These are phyloP conservation scores for Eucalyptus paniculata DNA, from an alignment of 345 rosid species.

Conservation along the genomic window DNA sequence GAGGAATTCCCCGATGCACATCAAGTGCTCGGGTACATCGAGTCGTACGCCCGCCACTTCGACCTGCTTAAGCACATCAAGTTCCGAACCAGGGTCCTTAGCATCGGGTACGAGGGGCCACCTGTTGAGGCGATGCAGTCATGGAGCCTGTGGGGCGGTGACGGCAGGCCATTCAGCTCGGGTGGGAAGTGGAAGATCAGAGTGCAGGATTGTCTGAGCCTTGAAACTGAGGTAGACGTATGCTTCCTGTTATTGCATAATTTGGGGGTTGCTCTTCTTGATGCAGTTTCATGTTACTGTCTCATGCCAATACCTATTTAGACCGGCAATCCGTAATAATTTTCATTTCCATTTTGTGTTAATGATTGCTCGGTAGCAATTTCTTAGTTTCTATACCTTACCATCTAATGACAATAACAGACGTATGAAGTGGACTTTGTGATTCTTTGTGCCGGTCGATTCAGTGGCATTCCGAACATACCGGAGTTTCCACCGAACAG, in stretches of 20 bases:
- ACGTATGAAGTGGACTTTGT: conserved; percentile 12
- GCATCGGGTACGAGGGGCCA: neutral
- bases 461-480: conserved; percentile 22
- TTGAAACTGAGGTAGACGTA: neutral
- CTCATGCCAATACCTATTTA: neutral
- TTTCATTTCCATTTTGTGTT: neutral
- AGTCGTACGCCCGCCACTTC: conserved; percentile 15
- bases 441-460: conserved; percentile 16
- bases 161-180: conserved; percentile 10
- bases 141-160: conserved; percentile 18
- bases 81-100: conserved; percentile 15
- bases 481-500: conserved; percentile 19
- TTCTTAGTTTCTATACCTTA: neutral
- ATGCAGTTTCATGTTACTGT: neutral
- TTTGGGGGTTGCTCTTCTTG: neutral
- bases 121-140: conserved; percentile 3
- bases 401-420: neutral
- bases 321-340: neutral
- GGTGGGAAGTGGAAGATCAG: conserved; percentile 22
- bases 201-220: neutral
- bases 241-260: neutral
- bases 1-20: conserved; percentile 1
- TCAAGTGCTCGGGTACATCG: conserved; percentile 14
- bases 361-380: neutral
- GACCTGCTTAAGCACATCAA: conserved; percentile 17